Evolutionary conservation across 2,329 filamentous ascomycete species (phyloP).

Genomic region (Colletotrichum sp.): DNA sequence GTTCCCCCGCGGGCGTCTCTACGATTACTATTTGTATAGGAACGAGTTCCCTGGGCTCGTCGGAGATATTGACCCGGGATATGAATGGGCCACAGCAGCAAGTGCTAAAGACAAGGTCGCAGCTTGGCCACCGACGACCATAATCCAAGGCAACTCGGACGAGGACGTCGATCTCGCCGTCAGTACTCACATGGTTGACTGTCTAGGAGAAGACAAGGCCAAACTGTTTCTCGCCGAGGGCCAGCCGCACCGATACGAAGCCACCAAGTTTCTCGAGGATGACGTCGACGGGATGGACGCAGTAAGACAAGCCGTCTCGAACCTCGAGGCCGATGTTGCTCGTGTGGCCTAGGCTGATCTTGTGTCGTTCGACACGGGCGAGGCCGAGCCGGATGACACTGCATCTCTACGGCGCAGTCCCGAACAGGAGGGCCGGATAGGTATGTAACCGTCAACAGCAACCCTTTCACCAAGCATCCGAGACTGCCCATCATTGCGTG

Average conservation of each 20-base stretch:
- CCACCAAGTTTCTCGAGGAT: slow-evolving; percentile 33
- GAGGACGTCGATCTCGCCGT: slow-evolving; percentile 31
- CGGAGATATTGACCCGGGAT: slow-evolving; percentile 33
- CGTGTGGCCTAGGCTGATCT: neutral
- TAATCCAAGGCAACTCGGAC: slow-evolving; percentile 36
- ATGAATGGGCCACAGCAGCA: slow-evolving; percentile 29
- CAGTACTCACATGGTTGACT: slow-evolving; percentile 29
- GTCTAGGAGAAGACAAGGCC: slow-evolving; percentile 29
- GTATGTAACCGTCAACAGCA: neutral
- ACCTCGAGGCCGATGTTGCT: slow-evolving; percentile 23
- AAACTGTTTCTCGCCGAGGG: slow-evolving; percentile 29
- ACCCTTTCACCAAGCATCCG: neutral
- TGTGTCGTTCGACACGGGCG: neutral
- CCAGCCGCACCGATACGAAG: slow-evolving; percentile 32
- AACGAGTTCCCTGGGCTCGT: slow-evolving; percentile 32
- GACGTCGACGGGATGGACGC: slow-evolving; percentile 28
- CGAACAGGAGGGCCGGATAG: neutral
- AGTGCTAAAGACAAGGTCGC: slow-evolving; percentile 11
- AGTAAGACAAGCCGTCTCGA: slow-evolving; percentile 27
- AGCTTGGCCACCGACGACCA: slow-evolving; percentile 36
- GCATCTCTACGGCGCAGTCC: neutral
- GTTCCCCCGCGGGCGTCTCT: slow-evolving; percentile 27
- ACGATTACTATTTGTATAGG: slow-evolving; percentile 37
- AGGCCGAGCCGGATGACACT: neutral
- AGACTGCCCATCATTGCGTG: neutral